These are phyloP conservation scores for Nepenthes mirabilis DNA, from an alignment of 148 eudicot genomes.

Conservation along the genomic window DNA sequence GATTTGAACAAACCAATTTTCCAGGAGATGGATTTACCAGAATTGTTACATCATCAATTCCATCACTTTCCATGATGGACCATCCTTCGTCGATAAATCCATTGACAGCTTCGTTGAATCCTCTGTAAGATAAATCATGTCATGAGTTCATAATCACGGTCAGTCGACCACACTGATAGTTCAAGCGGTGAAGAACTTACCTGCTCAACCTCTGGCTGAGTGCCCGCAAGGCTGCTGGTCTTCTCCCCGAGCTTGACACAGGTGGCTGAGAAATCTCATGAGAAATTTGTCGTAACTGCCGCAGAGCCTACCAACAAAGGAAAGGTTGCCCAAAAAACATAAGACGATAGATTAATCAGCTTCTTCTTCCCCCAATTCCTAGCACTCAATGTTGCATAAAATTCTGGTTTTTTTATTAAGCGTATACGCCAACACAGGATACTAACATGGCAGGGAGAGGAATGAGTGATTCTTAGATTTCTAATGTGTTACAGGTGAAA, in stretches of 20 bases:
- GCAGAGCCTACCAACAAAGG: conserved; percentile 42
- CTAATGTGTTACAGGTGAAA: too few species aligned
- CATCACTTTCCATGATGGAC: conserved; percentile 78
- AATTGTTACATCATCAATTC: conserved; percentile 73
- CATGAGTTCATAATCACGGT: background rate
- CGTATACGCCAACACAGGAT: too few species aligned
- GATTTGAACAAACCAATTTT: conserved; percentile 49
- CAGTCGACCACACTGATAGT: background rate
- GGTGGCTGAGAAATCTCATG: conserved; percentile 77
- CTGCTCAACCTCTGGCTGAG: conserved; percentile 77
- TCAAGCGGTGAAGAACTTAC: conserved; percentile 16
- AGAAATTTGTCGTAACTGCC: conserved; percentile 84
- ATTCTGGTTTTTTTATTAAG: too few species aligned
- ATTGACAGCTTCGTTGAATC: conserved; percentile 88
- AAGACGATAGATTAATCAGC: background rate
- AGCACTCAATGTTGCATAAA: too few species aligned
- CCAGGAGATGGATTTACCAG: conserved; percentile 64
- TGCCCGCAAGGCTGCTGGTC: conserved; percentile 90
- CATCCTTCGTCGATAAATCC: conserved; percentile 90
- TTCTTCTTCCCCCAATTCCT: background rate
- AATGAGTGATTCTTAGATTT: too few species aligned
- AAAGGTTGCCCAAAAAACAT: background rate
- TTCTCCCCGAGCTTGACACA: conserved; percentile 67
- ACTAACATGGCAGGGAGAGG: too few species aligned
- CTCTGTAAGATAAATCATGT: conserved; percentile 26